These are phyloP conservation scores for Kazachstania sp. DNA, from an alignment of 1,139 yeast genomes.

Conservation along the genomic window DNA sequence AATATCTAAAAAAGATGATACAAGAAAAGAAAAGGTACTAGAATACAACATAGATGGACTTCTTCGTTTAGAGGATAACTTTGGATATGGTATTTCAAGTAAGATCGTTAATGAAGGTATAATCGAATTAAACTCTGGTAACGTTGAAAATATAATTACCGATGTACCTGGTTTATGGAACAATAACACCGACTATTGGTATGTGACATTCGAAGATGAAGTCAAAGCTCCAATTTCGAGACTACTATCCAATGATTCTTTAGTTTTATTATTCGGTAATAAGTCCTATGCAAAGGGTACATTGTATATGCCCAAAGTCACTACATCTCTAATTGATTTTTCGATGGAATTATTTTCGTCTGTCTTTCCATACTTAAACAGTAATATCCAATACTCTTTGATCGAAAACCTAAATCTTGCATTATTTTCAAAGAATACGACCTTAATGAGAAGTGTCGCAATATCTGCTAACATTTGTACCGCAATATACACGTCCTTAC, in stretches of 20 bases:
- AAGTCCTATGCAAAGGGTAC: constrained; percentile 25
- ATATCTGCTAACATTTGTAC: constrained; percentile 53
- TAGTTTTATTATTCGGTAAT: constrained; percentile 26
- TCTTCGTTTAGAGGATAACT: constrained; percentile 32
- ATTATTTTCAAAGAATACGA: constrained; percentile 33
- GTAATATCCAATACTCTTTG: constrained; percentile 77
- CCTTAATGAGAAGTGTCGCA: constrained; percentile 39
- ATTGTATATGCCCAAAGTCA: constrained; percentile 32
- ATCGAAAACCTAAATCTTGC: constrained; percentile 68
- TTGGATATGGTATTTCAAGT: constrained; percentile 39
- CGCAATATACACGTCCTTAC: constrained; percentile 53
- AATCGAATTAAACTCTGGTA: constrained; percentile 30
- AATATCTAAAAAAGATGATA: constrained; percentile 13
- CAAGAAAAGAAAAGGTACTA: constrained; percentile 16
- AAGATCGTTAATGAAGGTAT: constrained; percentile 32
- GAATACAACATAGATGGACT: constrained; percentile 20
- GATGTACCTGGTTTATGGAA: constrained; percentile 18
- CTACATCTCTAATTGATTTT: constrained; percentile 59
- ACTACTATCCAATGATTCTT: constrained; percentile 36
- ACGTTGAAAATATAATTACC: constrained; percentile 2
- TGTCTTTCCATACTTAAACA: constrained; percentile 64
- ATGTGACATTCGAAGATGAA: constrained; percentile 32
- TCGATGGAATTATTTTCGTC: constrained; percentile 70
- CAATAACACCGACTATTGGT: constrained; percentile 29
- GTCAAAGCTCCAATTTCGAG: constrained; percentile 33